Evolutionary conservation across 164 flowering plant genomes (phyloP), one percentile per base, ranked within the genome.

Genomic region (Vitis amurensis): DNA sequence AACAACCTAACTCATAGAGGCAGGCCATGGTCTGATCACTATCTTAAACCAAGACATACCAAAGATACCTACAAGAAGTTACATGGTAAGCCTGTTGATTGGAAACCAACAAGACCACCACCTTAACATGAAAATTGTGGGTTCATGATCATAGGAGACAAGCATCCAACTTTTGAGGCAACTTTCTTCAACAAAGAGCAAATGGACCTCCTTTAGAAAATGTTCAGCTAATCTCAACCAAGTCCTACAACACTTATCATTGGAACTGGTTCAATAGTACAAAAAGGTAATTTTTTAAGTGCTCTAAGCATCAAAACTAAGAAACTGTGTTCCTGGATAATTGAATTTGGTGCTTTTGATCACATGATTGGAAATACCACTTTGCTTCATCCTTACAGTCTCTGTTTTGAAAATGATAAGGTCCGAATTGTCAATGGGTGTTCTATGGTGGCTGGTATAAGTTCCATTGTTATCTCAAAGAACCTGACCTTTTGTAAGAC

Each of bases 321-420:
- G 11, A 19, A 57, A 2, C 10, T 1, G 8, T 3, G 14, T 10
- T 0, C 16, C 11, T 71, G 74, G 74, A 64, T 71, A 6, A 23
- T 71, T 4, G 68, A 71, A 30, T 55, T 63, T 12, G 68, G 74
- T 17, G 69, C 69, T 2, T 19, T 19, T 19, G 23, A 19, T 19
- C 23, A 19, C 23, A 19, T 19, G 23, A 19, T 19, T 19, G 23
- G 68, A 31, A 29, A 47, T 57, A 4, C 23, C 1, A 8, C 7
- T 6, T 5, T 59, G 4, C 8, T 59, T 59, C 30, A 16, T 6
- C 1, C 62, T 7, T 59, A 59, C 13, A 9, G 27, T 17, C 62
- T 31, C 11, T 59, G 23, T 13, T 7, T 8, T 59, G 62, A 17
- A 17, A 59, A 59, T 23, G 10, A 15, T 12, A 6, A 15, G 7